Evolutionary conservation across 2,329 filamentous ascomycete genomes (phyloP), one percentile per base, ranked within the genome.

Genomic region (Cladosporium colombiae): DNA sequence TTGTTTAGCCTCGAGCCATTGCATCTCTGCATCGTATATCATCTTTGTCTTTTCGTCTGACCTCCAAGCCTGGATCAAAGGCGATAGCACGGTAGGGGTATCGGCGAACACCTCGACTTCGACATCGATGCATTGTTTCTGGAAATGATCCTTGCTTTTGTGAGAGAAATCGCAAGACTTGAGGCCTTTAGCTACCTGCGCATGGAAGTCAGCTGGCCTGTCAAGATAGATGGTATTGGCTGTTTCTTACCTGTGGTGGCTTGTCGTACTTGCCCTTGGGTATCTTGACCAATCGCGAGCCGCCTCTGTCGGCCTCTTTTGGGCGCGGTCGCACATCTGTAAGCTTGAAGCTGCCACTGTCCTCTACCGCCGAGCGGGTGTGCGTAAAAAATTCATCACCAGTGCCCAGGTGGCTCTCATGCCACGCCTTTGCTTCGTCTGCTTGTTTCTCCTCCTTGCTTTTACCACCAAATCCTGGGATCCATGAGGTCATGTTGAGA

Each of bases 321-420:
- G 63, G 63, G 31, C 57, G 55, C 11, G 55, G 55, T 53, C 63
- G 55, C 11, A 65, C 55, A 27, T 65, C 63, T 14, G 63, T 44
- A 31, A 65, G 23, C 56, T 60, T 65, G 56, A 65, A 65, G 55
- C 49, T 52, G 14, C 63, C 63, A 23, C 29, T 55, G 29, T 65
- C 63, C 14, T 65, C 63, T 8, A 40, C 56, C 29, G 63, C 44
- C 13, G 55, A 59, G 44, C 63, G 63, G 4, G 63, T 60, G 37
- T 65, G 63, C 31, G 63, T 65, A 29, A 65, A 65, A 46, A 60
- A 60, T 7, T 65, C 63, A 33, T 65, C 63, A 8, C 63, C 63
- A 2, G 63, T 65, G 29, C 63, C 63, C 44, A 65, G 49, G 25
- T 59, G 55, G 46, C 63, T 60, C 40, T 65, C 63, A 35, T 60